Conservation (phyloP, 225 moss, liverwort and hornwort genomes). For the Sphagnum contortum region DNA sequence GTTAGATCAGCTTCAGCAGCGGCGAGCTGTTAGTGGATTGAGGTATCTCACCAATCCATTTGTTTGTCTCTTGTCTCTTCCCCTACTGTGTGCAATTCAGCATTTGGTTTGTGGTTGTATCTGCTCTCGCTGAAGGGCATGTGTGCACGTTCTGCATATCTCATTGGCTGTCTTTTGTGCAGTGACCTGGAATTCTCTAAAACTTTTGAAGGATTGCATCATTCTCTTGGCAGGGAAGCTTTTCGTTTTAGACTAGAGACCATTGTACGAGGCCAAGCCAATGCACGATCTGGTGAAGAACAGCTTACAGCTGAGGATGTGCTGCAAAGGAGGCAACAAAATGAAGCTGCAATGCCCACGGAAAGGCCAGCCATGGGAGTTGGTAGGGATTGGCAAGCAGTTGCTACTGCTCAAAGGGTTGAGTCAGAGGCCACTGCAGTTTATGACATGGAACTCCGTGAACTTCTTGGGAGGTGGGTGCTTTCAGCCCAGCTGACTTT, state of each 20-base stretch:
- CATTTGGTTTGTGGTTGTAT: too few species aligned
- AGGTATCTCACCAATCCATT: slow-evolving; percentile 21
- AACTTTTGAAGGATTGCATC: neutral
- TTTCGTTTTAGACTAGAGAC: slow-evolving; percentile 72
- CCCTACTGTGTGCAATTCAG: too few species aligned
- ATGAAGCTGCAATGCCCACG: slow-evolving; percentile 12
- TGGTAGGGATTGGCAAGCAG: slow-evolving; percentile 16
- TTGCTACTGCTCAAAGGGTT: slow-evolving; percentile 30
- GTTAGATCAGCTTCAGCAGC: slow-evolving; percentile 68
- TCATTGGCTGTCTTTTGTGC: too few species aligned
- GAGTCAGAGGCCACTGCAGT: slow-evolving; percentile 44
- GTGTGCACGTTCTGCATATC: too few species aligned
- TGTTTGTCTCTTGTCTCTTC: too few species aligned
- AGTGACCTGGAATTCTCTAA: too few species aligned
- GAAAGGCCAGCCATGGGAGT: slow-evolving; percentile 14
- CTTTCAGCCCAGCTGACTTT: neutral
- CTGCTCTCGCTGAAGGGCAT: too few species aligned
- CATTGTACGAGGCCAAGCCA: slow-evolving; percentile 57
- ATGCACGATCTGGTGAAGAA: slow-evolving; percentile 29
- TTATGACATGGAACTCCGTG: slow-evolving; percentile 76
- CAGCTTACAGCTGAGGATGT: slow-evolving; percentile 27
- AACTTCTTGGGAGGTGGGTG: slow-evolving; percentile 65
- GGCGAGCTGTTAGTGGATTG: slow-evolving; percentile 67
- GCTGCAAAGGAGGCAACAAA: slow-evolving; percentile 16
- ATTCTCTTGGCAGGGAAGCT: slow-evolving; percentile 38